Evolutionary conservation across 805 yeast species (phyloP).

Genomic region (Lachancea meyersii): DNA sequence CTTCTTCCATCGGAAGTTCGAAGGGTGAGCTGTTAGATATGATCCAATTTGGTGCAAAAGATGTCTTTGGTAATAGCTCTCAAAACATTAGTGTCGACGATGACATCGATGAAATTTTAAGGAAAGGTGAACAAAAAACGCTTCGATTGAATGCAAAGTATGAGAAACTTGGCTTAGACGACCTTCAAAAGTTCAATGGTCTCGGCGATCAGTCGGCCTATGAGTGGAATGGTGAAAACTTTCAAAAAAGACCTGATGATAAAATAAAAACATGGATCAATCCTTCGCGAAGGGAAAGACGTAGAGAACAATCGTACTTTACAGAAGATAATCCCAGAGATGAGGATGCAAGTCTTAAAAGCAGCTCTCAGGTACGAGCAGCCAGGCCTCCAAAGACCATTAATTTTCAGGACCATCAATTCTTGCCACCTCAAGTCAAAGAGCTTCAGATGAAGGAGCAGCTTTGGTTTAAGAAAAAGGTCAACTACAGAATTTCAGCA

Average conservation of each 20-base stretch:
- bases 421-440: constrained; percentile 51
- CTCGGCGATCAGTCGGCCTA: constrained; percentile 77
- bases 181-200: constrained; percentile 76
- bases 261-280: constrained; percentile 54
- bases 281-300: constrained; percentile 53
- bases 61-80: constrained; percentile 58
- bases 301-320: constrained; percentile 69
- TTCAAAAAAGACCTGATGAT: constrained; percentile 36
- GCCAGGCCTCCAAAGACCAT: constrained; percentile 61
- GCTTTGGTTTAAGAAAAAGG: constrained; percentile 52
- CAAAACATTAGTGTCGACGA: constrained; percentile 36
- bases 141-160: constrained; percentile 72
- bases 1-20: constrained; percentile 36
- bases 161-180: constrained; percentile 84
- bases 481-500: constrained; percentile 51
- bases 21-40: constrained; percentile 86
- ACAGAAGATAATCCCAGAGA: constrained; percentile 73
- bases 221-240: constrained; percentile 91
- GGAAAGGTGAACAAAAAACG: constrained; percentile 78
- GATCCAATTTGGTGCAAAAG: constrained; percentile 96
- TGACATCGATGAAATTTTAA: constrained; percentile 79
- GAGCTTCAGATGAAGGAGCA: constrained; percentile 59
- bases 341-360: constrained; percentile 40
- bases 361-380: constrained; percentile 37
- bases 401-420: constrained; percentile 67